Conservation (phyloP, 345 rosid species). For the Euphorbia tirucalli region DNA sequence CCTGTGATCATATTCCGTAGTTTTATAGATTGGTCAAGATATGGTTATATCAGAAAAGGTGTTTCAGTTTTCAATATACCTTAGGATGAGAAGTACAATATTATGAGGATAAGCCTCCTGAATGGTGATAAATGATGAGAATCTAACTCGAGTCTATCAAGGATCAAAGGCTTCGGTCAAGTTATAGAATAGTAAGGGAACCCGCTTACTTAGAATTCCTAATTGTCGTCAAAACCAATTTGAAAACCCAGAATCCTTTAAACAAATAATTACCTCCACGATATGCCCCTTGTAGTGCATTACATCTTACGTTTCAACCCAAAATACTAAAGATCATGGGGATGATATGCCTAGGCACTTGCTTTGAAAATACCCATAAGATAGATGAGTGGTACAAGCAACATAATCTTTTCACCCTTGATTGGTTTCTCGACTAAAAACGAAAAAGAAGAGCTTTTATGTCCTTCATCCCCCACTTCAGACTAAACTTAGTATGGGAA, state of each 20-base stretch:
- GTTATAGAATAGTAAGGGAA: background rate
- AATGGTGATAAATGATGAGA: background rate
- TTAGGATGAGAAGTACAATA: background rate
- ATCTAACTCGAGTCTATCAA: background rate
- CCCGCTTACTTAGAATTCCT: background rate
- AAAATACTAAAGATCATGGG: no score
- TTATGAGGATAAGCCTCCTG: background rate
- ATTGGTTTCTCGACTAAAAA: background rate
- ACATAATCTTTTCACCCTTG: background rate
- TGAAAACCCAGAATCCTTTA: background rate
- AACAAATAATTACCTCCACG: background rate
- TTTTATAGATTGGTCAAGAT: background rate
- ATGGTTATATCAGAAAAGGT: background rate
- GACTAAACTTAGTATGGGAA: no score
- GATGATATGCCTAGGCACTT: background rate
- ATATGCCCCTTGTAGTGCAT: background rate
- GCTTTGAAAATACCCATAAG: background rate
- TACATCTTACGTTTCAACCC: background rate
- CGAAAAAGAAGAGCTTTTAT: background rate
- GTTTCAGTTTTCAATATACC: background rate
- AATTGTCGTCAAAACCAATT: background rate
- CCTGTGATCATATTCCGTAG: no score
- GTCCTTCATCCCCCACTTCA: background rate
- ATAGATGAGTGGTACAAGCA: background rate
- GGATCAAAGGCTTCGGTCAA: background rate